phyloP scores from a whole-genome alignment of 441 rosid species.

The Kokia cookei region DNA sequence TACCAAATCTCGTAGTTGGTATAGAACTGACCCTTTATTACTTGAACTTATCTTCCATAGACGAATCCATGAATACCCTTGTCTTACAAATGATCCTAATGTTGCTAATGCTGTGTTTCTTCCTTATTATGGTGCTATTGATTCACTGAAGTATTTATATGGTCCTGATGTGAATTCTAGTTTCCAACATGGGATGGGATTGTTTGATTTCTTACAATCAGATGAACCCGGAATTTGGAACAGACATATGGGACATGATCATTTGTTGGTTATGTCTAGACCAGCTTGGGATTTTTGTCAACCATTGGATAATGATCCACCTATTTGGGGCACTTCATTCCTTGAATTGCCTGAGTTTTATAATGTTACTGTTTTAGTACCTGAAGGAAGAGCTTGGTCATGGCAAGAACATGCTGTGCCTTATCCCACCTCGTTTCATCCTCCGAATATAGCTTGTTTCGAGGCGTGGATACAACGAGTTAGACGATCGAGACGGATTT shows the following conservation, averaged over 20 bases:
- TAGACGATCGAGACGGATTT: constrained; percentile 41
- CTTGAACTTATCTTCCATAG: constrained; percentile 81
- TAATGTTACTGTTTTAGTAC: constrained; percentile 65
- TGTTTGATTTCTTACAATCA: constrained; percentile 37
- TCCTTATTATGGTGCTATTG: constrained; percentile 80
- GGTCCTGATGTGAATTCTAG: constrained; percentile 73
- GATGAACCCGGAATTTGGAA: constrained; percentile 54
- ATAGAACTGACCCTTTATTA: constrained; percentile 62
- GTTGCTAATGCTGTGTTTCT: constrained; percentile 68
- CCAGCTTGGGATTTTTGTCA: constrained; percentile 98
- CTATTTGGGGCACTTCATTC: constrained; percentile 88
- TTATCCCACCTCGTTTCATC: constrained; percentile 86
- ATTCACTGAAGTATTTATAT: constrained; percentile 64
- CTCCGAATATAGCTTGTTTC: constrained; percentile 46
- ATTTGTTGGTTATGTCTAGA: constrained; percentile 79
- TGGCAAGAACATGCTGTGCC: constrained; percentile 96
- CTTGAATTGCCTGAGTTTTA: constrained; percentile 66
- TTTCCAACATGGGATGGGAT: constrained; percentile 58
- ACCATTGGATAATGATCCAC: constrained; percentile 56
- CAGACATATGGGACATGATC: constrained; percentile 57
- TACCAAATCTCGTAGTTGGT: constrained; percentile 75
- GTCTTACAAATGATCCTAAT: constrained; percentile 66
- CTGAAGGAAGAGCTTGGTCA: constrained; percentile 68
- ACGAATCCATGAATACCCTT: constrained; percentile 75
- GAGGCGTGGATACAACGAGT: constrained; percentile 74